Base-by-base conservation (phyloP, 257 asterid genomes). In the Eucommia ulmoides region DNA sequence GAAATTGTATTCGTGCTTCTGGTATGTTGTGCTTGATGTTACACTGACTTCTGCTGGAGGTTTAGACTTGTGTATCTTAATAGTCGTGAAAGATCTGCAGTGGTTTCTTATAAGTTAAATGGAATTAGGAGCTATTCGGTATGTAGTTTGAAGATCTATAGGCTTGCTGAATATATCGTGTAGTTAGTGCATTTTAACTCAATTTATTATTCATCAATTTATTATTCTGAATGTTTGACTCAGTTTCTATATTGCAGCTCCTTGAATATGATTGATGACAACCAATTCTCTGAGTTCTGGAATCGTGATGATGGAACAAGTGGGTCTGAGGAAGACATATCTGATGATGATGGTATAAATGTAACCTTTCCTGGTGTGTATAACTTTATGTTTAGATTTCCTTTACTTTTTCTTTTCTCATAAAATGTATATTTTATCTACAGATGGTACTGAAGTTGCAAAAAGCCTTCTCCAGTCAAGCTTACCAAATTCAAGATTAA, bases 251-350 rank as follows among this genome's bases (percentile, higher is more conserved):
- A 19, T 60, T 52, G 44, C 88, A 83, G 96, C 38, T 67, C 77
- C 52, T 55, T 84, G 35, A 66, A 58, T 65, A 26, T 70, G 61
- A 59, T 38, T 18, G 67, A 47, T 16, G 80, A 23, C 24, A 81
- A 59, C 49, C 74, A 73, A 49, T 46, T 63, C 61, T 85, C 96
- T 0, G 96, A 89, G 66, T 88, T 88, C 79, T 84, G 97, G 97
- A 79, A 84, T 55, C 89, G 81, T 22, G 81, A 78, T 58, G 94
- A 73, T 65, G 93, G 80, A 65, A 87, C 75, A 53, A 74, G 78
- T 71, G 91, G 67, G 65, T 72, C 89, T 54, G 97, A 82, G 69
- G 96, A 88, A 66, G 94, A 85, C 64, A 80, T 89, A 64, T 85
- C 97, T 35, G 94, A 89, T 73, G 66, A 80, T 65, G 96, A 89